Conservation (phyloP, 495 filamentous ascomycete species). For the Penicillium odoratum region DNA sequence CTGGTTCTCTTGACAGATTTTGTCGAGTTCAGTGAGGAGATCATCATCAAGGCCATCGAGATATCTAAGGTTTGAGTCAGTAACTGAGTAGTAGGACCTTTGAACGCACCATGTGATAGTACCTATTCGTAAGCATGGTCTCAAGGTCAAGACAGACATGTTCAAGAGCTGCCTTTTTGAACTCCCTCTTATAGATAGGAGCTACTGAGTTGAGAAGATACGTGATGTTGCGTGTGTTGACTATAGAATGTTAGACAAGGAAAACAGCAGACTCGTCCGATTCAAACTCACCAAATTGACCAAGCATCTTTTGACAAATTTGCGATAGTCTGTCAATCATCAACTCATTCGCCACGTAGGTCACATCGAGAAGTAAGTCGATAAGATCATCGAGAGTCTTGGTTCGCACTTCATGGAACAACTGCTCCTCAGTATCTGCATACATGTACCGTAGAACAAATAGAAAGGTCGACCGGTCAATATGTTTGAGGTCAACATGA, state of each 20-base stretch:
- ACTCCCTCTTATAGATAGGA: slow-evolving; percentile 76
- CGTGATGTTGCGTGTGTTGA: slow-evolving; percentile 83
- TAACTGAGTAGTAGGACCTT: not conserved
- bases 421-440: slow-evolving; percentile 72
- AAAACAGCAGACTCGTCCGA: not conserved
- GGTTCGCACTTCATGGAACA: slow-evolving; percentile 76
- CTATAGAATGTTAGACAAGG: not conserved
- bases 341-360: slow-evolving; percentile 86
- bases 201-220: slow-evolving; percentile 79
- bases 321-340: slow-evolving; percentile 92
- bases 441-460: slow-evolving; percentile 84
- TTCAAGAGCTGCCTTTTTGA: slow-evolving; percentile 85
- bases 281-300: slow-evolving; percentile 59
- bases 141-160: slow-evolving; percentile 92
- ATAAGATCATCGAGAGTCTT: slow-evolving; percentile 77
- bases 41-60: slow-evolving; percentile 87
- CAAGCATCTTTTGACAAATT: slow-evolving; percentile 83
- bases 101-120: slow-evolving; percentile 15
- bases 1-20: slow-evolving; percentile 79
- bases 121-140: slow-evolving; percentile 84
- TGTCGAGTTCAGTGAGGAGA: slow-evolving; percentile 73
- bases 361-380: slow-evolving; percentile 87
- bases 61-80: slow-evolving; percentile 40
- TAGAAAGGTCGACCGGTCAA: slow-evolving; percentile 67
- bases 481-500: slow-evolving; percentile 80